Conservation (phyloP, 2,329 filamentous ascomycete species). For the Seiridium cupressi region DNA sequence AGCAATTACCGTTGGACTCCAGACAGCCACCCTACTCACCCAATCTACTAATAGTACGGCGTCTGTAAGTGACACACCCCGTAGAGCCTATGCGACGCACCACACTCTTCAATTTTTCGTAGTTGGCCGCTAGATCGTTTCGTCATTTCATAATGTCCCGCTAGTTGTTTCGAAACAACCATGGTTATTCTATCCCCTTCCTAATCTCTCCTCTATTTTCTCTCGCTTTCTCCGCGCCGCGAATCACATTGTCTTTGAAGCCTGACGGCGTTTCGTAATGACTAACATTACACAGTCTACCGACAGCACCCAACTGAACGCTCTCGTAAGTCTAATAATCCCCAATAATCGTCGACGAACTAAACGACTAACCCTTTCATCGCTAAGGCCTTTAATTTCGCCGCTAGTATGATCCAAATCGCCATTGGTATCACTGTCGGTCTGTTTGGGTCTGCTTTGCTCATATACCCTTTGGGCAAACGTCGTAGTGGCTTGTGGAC, state of each 20-base stretch:
- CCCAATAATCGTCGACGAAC: too few species aligned
- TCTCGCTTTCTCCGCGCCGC: not conserved
- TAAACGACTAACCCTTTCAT: not conserved
- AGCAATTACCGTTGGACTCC: constrained; percentile 42
- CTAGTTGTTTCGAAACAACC: not conserved
- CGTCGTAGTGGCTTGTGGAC: constrained; percentile 51
- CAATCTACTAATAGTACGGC: constrained; percentile 24
- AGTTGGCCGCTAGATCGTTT: not conserved
- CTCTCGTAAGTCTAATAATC: not conserved
- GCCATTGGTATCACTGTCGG: constrained; percentile 63
- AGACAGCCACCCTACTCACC: constrained; percentile 42
- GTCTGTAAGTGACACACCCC: not conserved
- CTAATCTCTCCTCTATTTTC: not conserved
- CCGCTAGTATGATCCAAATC: constrained; percentile 60
- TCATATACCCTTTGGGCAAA: constrained; percentile 57
- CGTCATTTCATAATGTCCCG: not conserved
- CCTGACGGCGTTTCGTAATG: not conserved
- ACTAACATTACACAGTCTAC: not conserved
- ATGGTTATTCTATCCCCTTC: too few species aligned
- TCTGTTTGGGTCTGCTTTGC: constrained; percentile 52
- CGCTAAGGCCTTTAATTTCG: constrained; percentile 43
- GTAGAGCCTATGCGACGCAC: not conserved
- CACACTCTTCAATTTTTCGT: not conserved
- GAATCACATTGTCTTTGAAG: not conserved
- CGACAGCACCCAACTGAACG: not conserved